Percentiles rank a stretch among this genome's conserved stretches.
These are phyloP conservation scores for Pichia sp. DNA, from an alignment of 1,139 yeast genomes.

Conservation along the genomic window DNA sequence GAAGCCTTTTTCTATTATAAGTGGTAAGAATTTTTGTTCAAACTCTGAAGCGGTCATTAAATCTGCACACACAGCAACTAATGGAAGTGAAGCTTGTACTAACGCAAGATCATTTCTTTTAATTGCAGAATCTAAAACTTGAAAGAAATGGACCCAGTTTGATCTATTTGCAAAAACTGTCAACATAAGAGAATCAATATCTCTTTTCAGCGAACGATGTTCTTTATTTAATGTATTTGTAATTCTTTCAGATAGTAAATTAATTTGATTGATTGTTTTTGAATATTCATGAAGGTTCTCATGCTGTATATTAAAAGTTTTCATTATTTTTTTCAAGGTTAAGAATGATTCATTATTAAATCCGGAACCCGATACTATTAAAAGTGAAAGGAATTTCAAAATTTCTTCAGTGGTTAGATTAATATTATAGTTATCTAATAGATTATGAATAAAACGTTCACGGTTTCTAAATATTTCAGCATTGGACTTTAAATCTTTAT, in stretches of 20 bases:
- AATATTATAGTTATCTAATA: conserved; percentile 19
- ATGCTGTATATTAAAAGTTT: conserved; percentile 15
- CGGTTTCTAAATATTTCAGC: conserved; percentile 18
- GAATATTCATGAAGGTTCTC: conserved; percentile 7
- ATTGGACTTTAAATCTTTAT: conserved; percentile 8
- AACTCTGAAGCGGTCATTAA: conserved; percentile 15
- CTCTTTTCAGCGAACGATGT: conserved; percentile 16
- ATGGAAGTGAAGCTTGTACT: conserved; percentile 28
- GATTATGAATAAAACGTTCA: conserved; percentile 13
- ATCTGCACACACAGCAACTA: conserved; percentile 21
- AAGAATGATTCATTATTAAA: conserved; percentile 21
- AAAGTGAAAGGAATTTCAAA: conserved; percentile 20
- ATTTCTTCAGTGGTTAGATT: conserved; percentile 16
- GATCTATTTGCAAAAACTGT: conserved; percentile 34
- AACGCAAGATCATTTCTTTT: conserved; percentile 20
- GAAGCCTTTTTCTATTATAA: conserved; percentile 16
- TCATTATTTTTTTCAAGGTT: conserved; percentile 9
- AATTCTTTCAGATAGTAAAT: conserved; percentile 16
- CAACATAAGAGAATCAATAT: conserved; percentile 30
- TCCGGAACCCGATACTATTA: conserved; percentile 24
- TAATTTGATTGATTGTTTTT: conserved; percentile 22
- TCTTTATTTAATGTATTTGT: conserved; percentile 18
- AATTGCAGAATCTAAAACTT: conserved; percentile 28
- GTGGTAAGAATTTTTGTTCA: conserved; percentile 20
- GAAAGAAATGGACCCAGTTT: conserved; percentile 33